A percentile compares a stretch with the other conserved stretches of the same genome.
phyloP scores from a whole-genome alignment of 192 early-diverging fungal species.

The Podila epigama region DNA sequence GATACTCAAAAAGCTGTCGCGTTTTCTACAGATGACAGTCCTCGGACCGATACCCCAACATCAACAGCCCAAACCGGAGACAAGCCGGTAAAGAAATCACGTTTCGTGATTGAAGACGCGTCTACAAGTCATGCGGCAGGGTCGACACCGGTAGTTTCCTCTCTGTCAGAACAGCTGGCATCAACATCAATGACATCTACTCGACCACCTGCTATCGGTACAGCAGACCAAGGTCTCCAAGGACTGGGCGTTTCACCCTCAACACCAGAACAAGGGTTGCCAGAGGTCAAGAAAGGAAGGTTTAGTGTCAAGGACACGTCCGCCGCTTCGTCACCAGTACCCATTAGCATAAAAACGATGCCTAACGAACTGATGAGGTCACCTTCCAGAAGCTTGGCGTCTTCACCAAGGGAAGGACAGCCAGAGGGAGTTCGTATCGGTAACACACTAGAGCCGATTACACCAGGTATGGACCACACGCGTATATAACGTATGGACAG shows the following conservation, averaged over 20 bases:
- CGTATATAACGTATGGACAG: too few relatives aligned
- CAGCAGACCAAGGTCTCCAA: slow-evolving; percentile 18
- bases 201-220: neutral
- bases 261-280: slow-evolving; percentile 5
- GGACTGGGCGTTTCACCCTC: slow-evolving; percentile 10
- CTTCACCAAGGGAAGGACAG: slow-evolving; percentile 14
- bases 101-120: slow-evolving; percentile 47
- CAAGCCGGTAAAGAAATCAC: slow-evolving; percentile 47
- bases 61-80: neutral
- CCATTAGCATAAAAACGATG: slow-evolving; percentile 13
- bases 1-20: neutral
- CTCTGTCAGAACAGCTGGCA: neutral
- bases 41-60: neutral
- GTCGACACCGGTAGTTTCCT: slow-evolving; percentile 5
- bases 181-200: slow-evolving; percentile 8
- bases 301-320: slow-evolving; percentile 66
- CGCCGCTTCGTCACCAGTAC: slow-evolving; percentile 7
- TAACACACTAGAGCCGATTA: slow-evolving; percentile 3
- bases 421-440: slow-evolving; percentile 22
- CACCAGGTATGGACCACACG: slow-evolving; percentile 5
- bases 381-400: slow-evolving; percentile 13
- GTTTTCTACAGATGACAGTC: neutral
- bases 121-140: neutral
- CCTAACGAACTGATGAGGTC: slow-evolving; percentile 11
- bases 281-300: slow-evolving; percentile 69